Percentiles rank a stretch among this genome's conserved stretches.
phyloP scores from a whole-genome alignment of 805 yeast genomes.

The Suhomyces canberraensis region DNA sequence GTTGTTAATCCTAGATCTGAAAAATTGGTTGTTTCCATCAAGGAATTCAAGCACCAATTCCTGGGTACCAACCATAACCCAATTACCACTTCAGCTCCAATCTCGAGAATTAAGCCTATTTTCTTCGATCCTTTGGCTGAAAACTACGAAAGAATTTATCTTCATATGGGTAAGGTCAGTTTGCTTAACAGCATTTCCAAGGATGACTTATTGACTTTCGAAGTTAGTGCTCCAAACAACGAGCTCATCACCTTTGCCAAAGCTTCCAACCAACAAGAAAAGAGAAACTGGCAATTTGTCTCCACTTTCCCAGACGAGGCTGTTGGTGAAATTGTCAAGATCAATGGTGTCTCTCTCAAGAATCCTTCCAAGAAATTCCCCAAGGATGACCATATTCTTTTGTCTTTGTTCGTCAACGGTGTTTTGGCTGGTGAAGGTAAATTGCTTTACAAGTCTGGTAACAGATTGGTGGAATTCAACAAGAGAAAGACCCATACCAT shows the following conservation, averaged over 20 bases:
- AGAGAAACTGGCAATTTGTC: slow-evolving; percentile 63
- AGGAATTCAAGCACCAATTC: slow-evolving; percentile 61
- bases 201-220: slow-evolving; percentile 50
- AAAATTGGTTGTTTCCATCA: slow-evolving; percentile 61
- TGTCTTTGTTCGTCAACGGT: slow-evolving; percentile 63
- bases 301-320: slow-evolving; percentile 70
- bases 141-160: slow-evolving; percentile 57
- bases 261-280: slow-evolving; percentile 58
- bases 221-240: slow-evolving; percentile 51
- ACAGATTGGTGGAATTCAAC: slow-evolving; percentile 46
- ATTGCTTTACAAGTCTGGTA: slow-evolving; percentile 47
- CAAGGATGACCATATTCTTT: slow-evolving; percentile 51
- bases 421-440: slow-evolving; percentile 57
- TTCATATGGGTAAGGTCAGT: slow-evolving; percentile 52
- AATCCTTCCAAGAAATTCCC: slow-evolving; percentile 31
- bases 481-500: slow-evolving; percentile 40
- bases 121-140: slow-evolving; percentile 62
- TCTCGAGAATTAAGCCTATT: slow-evolving; percentile 62
- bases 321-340: slow-evolving; percentile 66
- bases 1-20: slow-evolving; percentile 83
- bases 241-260: slow-evolving; percentile 55
- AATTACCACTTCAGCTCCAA: slow-evolving; percentile 45
- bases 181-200: slow-evolving; percentile 25
- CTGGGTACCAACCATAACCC: slow-evolving; percentile 16
- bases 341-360: slow-evolving; percentile 52